phyloP scores from a whole-genome alignment of 495 filamentous ascomycete genomes.

The Xylaria scruposa region DNA sequence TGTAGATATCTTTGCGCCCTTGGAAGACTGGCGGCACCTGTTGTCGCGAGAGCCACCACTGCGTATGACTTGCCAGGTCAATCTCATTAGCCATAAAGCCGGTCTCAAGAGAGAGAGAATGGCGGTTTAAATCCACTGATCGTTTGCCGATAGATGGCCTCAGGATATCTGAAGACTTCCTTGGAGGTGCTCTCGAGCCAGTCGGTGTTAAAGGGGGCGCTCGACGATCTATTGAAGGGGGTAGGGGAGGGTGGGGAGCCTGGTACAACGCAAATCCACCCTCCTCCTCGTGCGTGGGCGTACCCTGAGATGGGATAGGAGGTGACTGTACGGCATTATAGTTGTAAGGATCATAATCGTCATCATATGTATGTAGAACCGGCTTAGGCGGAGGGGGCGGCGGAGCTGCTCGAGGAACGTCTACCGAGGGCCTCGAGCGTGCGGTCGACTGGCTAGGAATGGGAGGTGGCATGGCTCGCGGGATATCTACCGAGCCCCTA shows the following conservation, averaged over 20 bases:
- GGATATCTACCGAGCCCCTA: constrained; percentile 67
- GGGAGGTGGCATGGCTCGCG: constrained; percentile 70
- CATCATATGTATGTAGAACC: constrained; percentile 57
- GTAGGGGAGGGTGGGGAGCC: constrained; percentile 54
- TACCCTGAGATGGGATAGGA: constrained; percentile 33
- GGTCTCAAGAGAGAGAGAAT: constrained; percentile 69
- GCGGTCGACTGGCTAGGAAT: constrained; percentile 64
- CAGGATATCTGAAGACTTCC: constrained; percentile 74
- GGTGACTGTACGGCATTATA: constrained; percentile 54
- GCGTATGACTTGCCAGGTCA: constrained; percentile 71
- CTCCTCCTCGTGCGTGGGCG: constrained; percentile 41
- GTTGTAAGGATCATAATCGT: constrained; percentile 78
- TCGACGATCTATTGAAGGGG: constrained; percentile 45
- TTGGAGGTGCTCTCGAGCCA: constrained; percentile 52
- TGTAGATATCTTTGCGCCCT: constrained; percentile 80
- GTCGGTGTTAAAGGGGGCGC: constrained; percentile 57
- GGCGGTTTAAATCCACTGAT: constrained; percentile 70
- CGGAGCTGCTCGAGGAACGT: constrained; percentile 72
- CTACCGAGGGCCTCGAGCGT: constrained; percentile 59
- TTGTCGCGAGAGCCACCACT: constrained; percentile 84
- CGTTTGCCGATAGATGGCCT: constrained; percentile 61
- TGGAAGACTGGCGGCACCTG: constrained; percentile 82
- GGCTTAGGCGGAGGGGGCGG: constrained; percentile 66
- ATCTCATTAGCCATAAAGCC: constrained; percentile 87
- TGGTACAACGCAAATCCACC: constrained; percentile 55